Evolutionary conservation across 345 rosid genomes (phyloP), one percentile per base, ranked within the genome.

Genomic region (Trapa bicornis): DNA sequence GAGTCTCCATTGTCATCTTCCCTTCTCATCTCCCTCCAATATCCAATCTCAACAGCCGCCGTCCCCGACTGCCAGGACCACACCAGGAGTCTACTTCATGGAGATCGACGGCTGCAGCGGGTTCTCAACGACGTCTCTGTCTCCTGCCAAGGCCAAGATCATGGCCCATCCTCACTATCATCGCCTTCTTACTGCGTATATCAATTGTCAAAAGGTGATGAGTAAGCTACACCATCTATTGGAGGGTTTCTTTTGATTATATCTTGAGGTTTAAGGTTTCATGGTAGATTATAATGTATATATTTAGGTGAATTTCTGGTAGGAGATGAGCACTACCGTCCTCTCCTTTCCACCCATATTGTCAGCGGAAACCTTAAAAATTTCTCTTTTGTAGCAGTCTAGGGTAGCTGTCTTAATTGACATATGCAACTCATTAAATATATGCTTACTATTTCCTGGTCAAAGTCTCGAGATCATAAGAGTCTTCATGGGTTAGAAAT

Each of bases 101-200:
- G 94, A 87, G 56, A 74, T 67, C 78, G 79, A 72, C 47, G 47
- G 47, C 63, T 4, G 60, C 14, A 22, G 29, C 33, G 64, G 81
- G 61, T 64, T 82, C 36, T 64, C 79, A 54, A 67, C 86, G 60
- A 74, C 91, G 53, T 62, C 84, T 41, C 53, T 77, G 65, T 65
- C 83, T 64, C 76, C 89, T 69, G 82, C 80, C 35, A 91, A 82
- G 80, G 91, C 96, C 36, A 95, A 89, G 78, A 95, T 95, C 87
- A 86, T 91, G 97, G 84, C 94, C 74, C 99, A 95, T 82, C 99
- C 99, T 78, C 87, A 85, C 89, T 95, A 85, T 76, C 92, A 79
- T 65, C 92, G 97, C 39, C 99, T 95, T 75, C 77, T 95, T 76
- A 83, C 88, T n/a, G 92, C 99, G 50, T 95, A 89, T 79, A 86